A percentile compares a stretch with the other conserved stretches of the same genome.
Evolutionary conservation across 2,329 filamentous ascomycete genomes (phyloP).

Genomic region (Calonectria pseudoreteaudii): DNA sequence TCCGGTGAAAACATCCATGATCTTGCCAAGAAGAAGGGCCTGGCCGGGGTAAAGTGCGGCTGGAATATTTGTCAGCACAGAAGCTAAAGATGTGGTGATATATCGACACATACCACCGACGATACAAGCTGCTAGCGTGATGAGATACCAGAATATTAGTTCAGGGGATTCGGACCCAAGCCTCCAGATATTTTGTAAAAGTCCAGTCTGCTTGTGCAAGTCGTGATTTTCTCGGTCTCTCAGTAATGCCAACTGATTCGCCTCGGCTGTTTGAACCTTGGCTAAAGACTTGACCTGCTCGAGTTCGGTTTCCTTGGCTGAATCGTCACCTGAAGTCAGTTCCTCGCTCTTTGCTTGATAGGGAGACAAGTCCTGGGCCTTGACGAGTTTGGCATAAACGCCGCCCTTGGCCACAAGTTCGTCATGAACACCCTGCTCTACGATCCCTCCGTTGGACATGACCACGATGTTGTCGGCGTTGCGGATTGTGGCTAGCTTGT

Average conservation of each 20-base stretch:
- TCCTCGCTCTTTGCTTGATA: not conserved
- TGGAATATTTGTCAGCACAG: not conserved
- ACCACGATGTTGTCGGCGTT: slow-evolving; percentile 74
- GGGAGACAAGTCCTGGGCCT: slow-evolving; percentile 47
- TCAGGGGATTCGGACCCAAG: slow-evolving; percentile 6
- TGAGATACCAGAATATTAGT: slow-evolving; percentile 7
- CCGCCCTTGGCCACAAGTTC: slow-evolving; percentile 61
- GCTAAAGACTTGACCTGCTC: not conserved
- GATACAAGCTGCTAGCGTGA: not conserved
- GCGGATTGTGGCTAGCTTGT: slow-evolving; percentile 67
- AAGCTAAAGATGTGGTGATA: not conserved
- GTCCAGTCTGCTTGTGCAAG: slow-evolving; percentile 8
- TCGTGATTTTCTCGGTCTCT: slow-evolving; percentile 44
- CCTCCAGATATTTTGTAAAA: slow-evolving; percentile 17
- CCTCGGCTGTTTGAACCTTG: slow-evolving; percentile 60
- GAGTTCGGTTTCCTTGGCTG: not conserved
- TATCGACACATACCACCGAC: not conserved
- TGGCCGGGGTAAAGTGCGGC: slow-evolving; percentile 54
- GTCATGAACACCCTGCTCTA: slow-evolving; percentile 67
- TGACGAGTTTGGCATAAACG: slow-evolving; percentile 63
- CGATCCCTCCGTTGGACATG: slow-evolving; percentile 65
- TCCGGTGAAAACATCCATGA: slow-evolving; percentile 54
- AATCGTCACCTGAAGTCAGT: not conserved
- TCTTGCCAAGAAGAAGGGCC: slow-evolving; percentile 53
- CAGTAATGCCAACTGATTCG: slow-evolving; percentile 47